Evolutionary conservation across 2,329 filamentous ascomycete species (phyloP), one percentile per base, ranked within the genome.

Genomic region (Thelonectria olida): DNA sequence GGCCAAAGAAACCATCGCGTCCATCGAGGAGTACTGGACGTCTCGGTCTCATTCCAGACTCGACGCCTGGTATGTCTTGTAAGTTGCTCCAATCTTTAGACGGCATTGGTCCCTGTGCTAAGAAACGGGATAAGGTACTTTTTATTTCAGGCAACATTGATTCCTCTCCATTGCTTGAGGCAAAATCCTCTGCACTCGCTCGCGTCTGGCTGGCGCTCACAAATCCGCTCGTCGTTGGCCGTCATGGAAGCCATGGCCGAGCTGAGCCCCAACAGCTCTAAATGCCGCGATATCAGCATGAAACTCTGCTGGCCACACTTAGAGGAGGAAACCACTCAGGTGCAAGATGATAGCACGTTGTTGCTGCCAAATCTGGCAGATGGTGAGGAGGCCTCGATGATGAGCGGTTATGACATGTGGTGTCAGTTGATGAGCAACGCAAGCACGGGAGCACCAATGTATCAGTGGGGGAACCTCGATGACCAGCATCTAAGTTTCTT

Each of bases 281-380:
- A 67, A 39, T 67, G 65, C 10, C 65, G 65, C 9, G 65, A 67
- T 1, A 67, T 67, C 1, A 63, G 62, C 5, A 65, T 67, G 9
- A 66, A 63, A 38, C 42, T 67, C 1, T 65, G 65, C 59, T 67
- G 65, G 65, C 62, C 65, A 8, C 53, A 67, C 5, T 23, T 67
- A 3, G 28, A 65, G 1, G 58, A 63, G 27, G 64, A 67, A 3
- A 53, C 39, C 10, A 19, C 57, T 2, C 64, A 36, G 2, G n/a
- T 49, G 0, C 65, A 65, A 13, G 28, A n/a, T 1, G 63, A 65
- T 1, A 65, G 49, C 6, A 15, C 62, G 4, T 13, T 47, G 0
- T 63, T 67, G 4, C 48, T 67, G 13, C 36, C 65, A 3, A 51
- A 56, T 12, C 48, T 58, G 2, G 62, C 45, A 36, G 65, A 67